Base-by-base conservation (phyloP, 2,329 filamentous ascomycete species). In the Arthroderma sp. region DNA sequence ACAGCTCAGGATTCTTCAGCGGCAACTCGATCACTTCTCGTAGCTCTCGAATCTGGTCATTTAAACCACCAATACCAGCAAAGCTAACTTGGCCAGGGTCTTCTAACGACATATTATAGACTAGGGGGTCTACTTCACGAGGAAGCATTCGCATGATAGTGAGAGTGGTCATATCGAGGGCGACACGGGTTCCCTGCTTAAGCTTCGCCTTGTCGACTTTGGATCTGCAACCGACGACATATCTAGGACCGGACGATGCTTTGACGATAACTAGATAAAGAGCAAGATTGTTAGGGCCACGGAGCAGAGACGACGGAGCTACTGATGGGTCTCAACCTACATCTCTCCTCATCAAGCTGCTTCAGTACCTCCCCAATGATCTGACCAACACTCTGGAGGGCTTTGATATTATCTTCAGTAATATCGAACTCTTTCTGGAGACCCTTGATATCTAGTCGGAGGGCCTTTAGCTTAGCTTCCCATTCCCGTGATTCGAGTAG, bases 131-230 rank as follows among this genome's bases (percentile, higher is more conserved):
- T 61, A 98, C 93, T 72, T 98, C 91, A 64, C 91, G 83, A 48
- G 91, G 93, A 39, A 98, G 75, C 91, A 98, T 98, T 60, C 91
- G 85, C 91, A 98, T 98, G 67, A 98, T 98, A 49, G 91, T 98
- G 55, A 98, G 83, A 15, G 91, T 98, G 42, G 91, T 98, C 91
- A 98, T 98, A 61, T 98, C 91, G 48, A 98, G 81, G 31, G 91
- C 89, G 45, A 98, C 91, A 60, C 91, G 85, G 29, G 89, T 95
- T 57, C 93, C 93, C 69, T 98, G 91, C 77, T 96, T 98, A 62
- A 98, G 72, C 74, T 95, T 96, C 50, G 74, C 72, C 71, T 93
- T 95, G 73, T 98, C 91, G 60, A 98, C 91, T 69, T 98, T 98
- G 50, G 88, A 95, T 59, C 91, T 82, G 72, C 91, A 98, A 47